A percentile compares a stretch with the other conserved stretches of the same genome.
Conservation (phyloP, 495 filamentous ascomycete species). For the Aspergillus kassunensis region DNA sequence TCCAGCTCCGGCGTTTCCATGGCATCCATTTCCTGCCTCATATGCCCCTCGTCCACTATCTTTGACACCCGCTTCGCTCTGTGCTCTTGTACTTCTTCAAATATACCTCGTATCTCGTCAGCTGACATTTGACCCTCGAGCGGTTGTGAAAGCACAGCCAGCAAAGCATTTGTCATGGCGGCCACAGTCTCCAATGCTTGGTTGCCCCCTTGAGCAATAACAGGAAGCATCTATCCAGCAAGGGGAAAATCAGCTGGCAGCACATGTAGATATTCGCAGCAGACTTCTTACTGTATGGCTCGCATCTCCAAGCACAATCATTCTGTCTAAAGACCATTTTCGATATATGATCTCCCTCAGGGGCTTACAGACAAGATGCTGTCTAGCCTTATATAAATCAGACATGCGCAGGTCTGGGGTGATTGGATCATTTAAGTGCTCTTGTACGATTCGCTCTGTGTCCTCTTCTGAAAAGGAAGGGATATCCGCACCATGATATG, state of each 20-base stretch:
- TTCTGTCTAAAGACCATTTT: conserved; percentile 22
- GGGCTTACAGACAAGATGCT: conserved; percentile 13
- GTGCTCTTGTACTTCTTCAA: conserved; percentile 4
- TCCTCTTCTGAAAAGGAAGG: conserved; percentile 20
- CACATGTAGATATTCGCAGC: background rate
- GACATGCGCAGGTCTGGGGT: background rate
- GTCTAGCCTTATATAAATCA: conserved; percentile 2
- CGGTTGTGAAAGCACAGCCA: background rate
- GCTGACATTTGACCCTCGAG: background rate
- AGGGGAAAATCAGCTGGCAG: background rate
- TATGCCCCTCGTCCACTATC: conserved; percentile 2
- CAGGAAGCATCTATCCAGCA: background rate
- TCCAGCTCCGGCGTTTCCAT: conserved; percentile 12
- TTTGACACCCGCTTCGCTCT: background rate
- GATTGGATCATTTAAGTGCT: background rate
- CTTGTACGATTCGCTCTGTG: conserved; percentile 1
- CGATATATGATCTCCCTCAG: conserved; percentile 24
- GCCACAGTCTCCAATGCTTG: conserved; percentile 1
- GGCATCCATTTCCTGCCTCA: conserved; percentile 6
- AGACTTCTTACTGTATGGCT: conserved; percentile 21
- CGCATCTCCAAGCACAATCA: conserved; percentile 25
- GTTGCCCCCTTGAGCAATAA: conserved; percentile 7
- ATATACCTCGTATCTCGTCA: conserved; percentile 4
- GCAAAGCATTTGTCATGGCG: background rate
- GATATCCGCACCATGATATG: conserved; percentile 17